Conservation (phyloP, 192 early-diverging fungal genomes). For the Globomyces pollinis-pini region DNA sequence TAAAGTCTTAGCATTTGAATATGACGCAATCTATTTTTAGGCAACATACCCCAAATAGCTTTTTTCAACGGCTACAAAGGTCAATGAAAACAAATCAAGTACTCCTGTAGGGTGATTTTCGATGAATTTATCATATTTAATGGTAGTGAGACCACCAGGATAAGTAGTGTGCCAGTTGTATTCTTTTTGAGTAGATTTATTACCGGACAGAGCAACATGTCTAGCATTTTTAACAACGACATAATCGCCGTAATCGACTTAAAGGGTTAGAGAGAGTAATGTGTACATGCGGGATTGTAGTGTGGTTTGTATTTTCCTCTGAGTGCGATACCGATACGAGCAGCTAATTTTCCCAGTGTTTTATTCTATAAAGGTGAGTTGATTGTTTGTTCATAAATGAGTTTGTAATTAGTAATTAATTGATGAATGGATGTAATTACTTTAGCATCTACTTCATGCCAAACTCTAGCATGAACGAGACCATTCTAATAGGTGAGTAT, state of each 20-base stretch:
- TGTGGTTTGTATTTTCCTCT: constrained; percentile 97
- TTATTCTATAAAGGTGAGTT: too few species aligned
- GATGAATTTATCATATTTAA: constrained; percentile 63
- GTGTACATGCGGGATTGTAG: constrained; percentile 72
- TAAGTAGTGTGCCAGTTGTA: constrained; percentile 83
- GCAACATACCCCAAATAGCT: constrained; percentile 90
- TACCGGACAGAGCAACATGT: constrained; percentile 69
- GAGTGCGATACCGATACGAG: constrained; percentile 78
- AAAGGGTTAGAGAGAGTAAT: not conserved
- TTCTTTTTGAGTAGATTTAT: constrained; percentile 76
- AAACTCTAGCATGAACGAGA: constrained; percentile 5
- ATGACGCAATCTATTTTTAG: constrained; percentile 84
- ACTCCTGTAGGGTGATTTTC: constrained; percentile 71
- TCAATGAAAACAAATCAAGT: constrained; percentile 38
- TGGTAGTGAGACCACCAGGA: constrained; percentile 78
- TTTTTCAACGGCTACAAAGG: constrained; percentile 76
- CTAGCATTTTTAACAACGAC: constrained; percentile 92
- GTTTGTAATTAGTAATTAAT: too few species aligned
- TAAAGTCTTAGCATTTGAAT: constrained; percentile 64
- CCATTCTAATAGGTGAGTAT: too few species aligned
- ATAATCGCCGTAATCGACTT: constrained; percentile 92
- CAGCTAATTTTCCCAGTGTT: constrained; percentile 78
- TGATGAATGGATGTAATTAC: too few species aligned
- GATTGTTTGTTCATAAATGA: too few species aligned
- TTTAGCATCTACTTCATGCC: constrained; percentile 13